Base-by-base conservation (phyloP, 768 basidiomycete species). In the Leccinum variicolor region DNA sequence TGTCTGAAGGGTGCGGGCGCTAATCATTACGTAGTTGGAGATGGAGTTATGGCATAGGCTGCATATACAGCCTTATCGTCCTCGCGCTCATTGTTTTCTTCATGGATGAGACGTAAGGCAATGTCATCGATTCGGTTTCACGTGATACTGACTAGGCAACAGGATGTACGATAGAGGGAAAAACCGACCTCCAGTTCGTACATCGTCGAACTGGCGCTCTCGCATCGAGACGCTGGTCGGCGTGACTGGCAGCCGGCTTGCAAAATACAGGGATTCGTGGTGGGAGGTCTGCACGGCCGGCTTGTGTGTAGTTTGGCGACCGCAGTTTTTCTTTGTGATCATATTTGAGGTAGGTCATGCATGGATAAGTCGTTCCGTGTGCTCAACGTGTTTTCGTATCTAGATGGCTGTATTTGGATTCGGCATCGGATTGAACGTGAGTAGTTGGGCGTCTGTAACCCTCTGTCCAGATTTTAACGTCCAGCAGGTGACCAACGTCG, bases 11-110 rank as follows among this genome's bases (percentile, higher is more conserved):
- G 26, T 4, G 17, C n/a, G 19, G 7, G 34, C 31, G 17, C 33
- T 68, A 15, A 66, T 50, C 0, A 17, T 1, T 26, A 5, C 26
- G 6, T 48, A 79, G 75, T 53, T 82, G 76, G 76, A 66, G 79
- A 31, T 82, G 81, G 80, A 71, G 79, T n/a, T 83, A 83, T 57
- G 80, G 79, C 19, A 77, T 81, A 59, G 82, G 75, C 0, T 77
- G 75, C 17, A 77, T 82, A 10, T 84, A 82, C 62, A 67, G 72
- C 39, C 74, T 66, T 3, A 54, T 81, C n/a, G 77, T 84, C 23
- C 66, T 83, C n/a, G 41, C 64, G 1, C 62, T 83, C 17, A 81
- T 84, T 50, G 67, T 67, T 10, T 61, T 83, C 50, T 77, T 83
- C 57, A 64, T 75, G 63, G 78, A 81, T 51, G 83, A 84, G 58